Base-by-base conservation (phyloP, 1,284 basidiomycete genomes). In the Fistulinella staudtii region DNA sequence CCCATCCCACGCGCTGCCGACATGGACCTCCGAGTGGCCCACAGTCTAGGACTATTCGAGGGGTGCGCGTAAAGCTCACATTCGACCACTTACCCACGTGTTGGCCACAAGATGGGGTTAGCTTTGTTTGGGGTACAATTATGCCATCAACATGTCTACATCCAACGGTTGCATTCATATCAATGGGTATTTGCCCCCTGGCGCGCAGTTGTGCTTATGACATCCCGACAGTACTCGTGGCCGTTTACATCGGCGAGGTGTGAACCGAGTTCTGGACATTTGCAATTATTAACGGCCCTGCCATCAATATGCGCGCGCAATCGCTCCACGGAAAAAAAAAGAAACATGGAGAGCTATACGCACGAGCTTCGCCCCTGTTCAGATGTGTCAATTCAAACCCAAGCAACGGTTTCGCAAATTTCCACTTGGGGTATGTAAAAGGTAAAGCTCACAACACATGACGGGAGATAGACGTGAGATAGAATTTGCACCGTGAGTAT, bases 1-100 rank as follows among this genome's bases (percentile, higher is more conserved):
- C 35, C 47, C 33, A 30, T 57, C 55, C 39, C 49, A 61, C 58
- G 52, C 35, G 34, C 27, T 60, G 58, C 55, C 54, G 54, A 57
- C 42, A 59, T 39, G 7, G 36, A 24, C n/a, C n/a, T n/a, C 40
- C 14, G 22, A 14, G 28, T 24, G 23, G 33, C 41, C 18, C 27
- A 14, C 22, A 17, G 17, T 53, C 27, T 20, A 17, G n/a, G 17
- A 17, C 27, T 17, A 14, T 29, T 47, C 25, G 52, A 37, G 46
- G 13, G 15, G 24, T 17, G 15, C 10, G 22, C 14, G 21, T 21
- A 35, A 18, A 22, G 45, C 41, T 50, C 53, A 46, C 49, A 23
- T 42, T 34, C 37, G 22, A 22, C 13, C n/a, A n/a, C n/a, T n/a
- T 22, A 24, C 21, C 7, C 20, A 23, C 18, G 30, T 14, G 13